phyloP scores from a whole-genome alignment of 2,329 filamentous ascomycete genomes.

The Fusarium liriodendri region DNA sequence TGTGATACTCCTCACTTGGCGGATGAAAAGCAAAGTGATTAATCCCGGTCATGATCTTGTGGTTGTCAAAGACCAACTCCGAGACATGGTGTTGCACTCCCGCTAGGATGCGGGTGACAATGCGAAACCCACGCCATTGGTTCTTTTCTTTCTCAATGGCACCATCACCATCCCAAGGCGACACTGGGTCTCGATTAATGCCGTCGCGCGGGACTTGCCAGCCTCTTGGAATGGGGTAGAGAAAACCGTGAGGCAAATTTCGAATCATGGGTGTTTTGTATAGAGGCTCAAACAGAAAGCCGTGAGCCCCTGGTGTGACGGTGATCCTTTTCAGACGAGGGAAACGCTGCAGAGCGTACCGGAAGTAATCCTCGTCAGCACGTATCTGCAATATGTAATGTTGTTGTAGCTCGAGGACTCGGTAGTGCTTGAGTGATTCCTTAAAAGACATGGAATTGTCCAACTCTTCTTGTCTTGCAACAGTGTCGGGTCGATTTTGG shows the following conservation, averaged over 20 bases:
- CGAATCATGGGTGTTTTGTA: slow-evolving; percentile 15
- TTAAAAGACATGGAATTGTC: neutral
- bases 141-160: neutral
- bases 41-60: neutral
- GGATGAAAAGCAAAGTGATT: neutral
- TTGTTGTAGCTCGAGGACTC: neutral
- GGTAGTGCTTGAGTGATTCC: neutral
- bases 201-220: neutral
- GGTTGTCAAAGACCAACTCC: neutral
- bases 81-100: neutral
- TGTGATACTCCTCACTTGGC: neutral
- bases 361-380: slow-evolving; percentile 4
- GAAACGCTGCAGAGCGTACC: neutral
- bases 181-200: neutral
- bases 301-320: neutral
- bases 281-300: neutral
- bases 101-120: neutral
- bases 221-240: neutral
- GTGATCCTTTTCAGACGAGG: neutral
- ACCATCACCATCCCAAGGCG: neutral
- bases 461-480: neutral
- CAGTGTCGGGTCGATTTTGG: neutral
- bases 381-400: rapidly evolving
- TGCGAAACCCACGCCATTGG: slow-evolving; percentile 5
- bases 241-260: slow-evolving; percentile 2